Evolutionary conservation across 1,284 basidiomycete genomes (phyloP).

Genomic region (Cerioporus squamosus): DNA sequence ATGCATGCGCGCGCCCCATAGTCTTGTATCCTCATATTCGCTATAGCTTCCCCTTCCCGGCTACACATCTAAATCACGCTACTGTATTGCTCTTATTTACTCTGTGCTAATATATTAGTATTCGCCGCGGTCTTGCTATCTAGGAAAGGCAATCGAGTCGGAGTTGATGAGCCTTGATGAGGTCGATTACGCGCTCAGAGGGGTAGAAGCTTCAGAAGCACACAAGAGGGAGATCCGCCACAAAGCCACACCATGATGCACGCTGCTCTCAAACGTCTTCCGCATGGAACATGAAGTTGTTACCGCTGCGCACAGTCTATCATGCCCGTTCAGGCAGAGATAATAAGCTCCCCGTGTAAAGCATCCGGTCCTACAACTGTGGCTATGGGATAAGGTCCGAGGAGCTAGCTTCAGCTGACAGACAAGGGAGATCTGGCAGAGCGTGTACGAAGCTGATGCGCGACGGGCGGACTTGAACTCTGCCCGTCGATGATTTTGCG

Average conservation of each 20-base stretch:
- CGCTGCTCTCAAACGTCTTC: constrained; percentile 23
- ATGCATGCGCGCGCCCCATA: neutral
- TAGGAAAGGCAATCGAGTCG: constrained; percentile 19
- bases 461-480: constrained; percentile 5
- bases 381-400: constrained; percentile 15
- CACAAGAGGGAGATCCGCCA: constrained; percentile 21
- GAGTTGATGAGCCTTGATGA: constrained; percentile 16
- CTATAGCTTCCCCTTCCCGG: neutral
- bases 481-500: constrained; percentile 7
- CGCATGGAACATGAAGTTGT: constrained; percentile 7
- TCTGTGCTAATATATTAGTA: constrained; percentile 20
- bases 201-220: neutral
- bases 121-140: constrained; percentile 12
- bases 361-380: constrained; percentile 5
- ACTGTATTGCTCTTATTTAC: constrained; percentile 22
- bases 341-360: constrained; percentile 22
- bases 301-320: constrained; percentile 8
- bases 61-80: constrained; percentile 14
- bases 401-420: constrained; percentile 1
- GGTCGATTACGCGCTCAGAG: constrained; percentile 15
- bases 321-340: constrained; percentile 18
- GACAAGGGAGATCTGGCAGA: constrained; percentile 15
- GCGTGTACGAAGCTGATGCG: constrained; percentile 11
- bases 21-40: constrained; percentile 3
- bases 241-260: constrained; percentile 16